Percentiles rank a stretch among this genome's conserved stretches.
Evolutionary conservation across 768 basidiomycete species (phyloP).

Genomic region (Tricholoma saponaceum): DNA sequence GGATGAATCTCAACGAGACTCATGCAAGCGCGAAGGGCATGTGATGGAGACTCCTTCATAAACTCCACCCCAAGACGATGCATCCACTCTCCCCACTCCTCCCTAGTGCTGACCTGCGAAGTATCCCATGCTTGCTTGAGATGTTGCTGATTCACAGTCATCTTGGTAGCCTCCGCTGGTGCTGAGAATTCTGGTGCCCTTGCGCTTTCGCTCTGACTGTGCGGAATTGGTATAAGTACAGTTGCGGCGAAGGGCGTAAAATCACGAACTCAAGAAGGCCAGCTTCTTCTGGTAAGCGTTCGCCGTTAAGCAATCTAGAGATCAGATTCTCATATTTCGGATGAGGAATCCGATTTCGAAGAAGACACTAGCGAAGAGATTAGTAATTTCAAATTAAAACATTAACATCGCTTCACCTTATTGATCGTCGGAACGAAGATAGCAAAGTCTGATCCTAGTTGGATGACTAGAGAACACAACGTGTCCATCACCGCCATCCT

Average conservation of each 20-base stretch:
- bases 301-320: constrained; percentile 85
- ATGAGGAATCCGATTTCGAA: constrained; percentile 77
- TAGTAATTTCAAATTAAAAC: not conserved
- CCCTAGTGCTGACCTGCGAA: constrained; percentile 65
- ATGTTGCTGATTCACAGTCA: constrained; percentile 95
- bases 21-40: constrained; percentile 94
- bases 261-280: constrained; percentile 63
- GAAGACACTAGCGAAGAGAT: constrained; percentile 50
- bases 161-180: constrained; percentile 81
- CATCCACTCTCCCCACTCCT: constrained; percentile 97
- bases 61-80: constrained; percentile 92
- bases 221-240: not conserved
- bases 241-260: not conserved
- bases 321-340: constrained; percentile 86
- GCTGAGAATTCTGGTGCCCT: constrained; percentile 73
- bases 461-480: constrained; percentile 85
- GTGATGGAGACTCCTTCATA: constrained; percentile 97
- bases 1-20: constrained; percentile 88
- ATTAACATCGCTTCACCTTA: constrained; percentile 54
- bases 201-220: constrained; percentile 53
- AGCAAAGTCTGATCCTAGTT: constrained; percentile 94
- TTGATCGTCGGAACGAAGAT: constrained; percentile 97
- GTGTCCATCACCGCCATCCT: constrained; percentile 89
- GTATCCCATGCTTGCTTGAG: constrained; percentile 96
- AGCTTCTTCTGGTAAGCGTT: constrained; percentile 84